Evolutionary conservation across 2,329 filamentous ascomycete genomes (phyloP).

Genomic region (Cercospora citrullina): DNA sequence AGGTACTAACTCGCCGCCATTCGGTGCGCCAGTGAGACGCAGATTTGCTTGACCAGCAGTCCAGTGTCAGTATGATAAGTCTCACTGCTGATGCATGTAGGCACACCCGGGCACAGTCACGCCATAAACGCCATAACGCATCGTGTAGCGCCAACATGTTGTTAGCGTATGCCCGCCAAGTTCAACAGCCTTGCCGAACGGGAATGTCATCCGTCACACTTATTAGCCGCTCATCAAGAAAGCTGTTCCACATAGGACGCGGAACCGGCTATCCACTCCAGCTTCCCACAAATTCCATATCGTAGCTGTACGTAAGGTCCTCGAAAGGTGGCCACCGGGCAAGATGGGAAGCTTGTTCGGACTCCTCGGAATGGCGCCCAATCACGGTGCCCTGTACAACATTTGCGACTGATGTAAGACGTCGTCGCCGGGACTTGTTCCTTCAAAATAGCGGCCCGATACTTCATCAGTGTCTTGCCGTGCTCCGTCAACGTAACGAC

Average conservation of each 20-base stretch:
- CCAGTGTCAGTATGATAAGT: background rate
- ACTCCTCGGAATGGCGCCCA: background rate
- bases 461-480: background rate
- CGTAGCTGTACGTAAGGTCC: background rate
- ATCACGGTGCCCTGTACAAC: background rate
- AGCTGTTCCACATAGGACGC: background rate
- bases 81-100: background rate
- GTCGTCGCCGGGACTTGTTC: background rate
- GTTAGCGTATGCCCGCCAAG: background rate
- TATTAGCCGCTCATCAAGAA: background rate
- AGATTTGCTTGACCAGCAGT: background rate
- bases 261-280: background rate
- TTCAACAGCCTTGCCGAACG: background rate
- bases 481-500: background rate
- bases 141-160: background rate
- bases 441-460: background rate
- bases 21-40: background rate
- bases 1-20: background rate
- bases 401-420: background rate
- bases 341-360: background rate
- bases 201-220: background rate
- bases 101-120: background rate
- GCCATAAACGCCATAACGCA: background rate
- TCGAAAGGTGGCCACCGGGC: background rate
- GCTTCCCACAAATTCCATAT: background rate